Conservation (phyloP, 2,329 filamentous ascomycete genomes). For the Cadophora sp. region DNA sequence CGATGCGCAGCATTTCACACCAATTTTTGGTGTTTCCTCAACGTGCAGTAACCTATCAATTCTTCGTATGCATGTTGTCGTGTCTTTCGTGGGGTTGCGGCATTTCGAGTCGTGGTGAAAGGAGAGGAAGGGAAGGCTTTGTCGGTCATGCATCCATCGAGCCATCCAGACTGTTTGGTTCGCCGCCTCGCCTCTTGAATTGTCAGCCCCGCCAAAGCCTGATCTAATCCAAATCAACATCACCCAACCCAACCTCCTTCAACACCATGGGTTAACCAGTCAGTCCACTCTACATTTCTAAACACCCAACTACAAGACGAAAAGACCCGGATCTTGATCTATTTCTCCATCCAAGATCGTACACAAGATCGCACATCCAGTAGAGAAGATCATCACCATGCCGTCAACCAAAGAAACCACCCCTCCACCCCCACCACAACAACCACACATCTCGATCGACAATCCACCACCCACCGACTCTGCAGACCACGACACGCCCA, state of each 20-base stretch:
- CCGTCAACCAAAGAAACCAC: slow-evolving; percentile 33
- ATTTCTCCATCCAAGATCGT: background rate
- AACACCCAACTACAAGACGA: background rate
- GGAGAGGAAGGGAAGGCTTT: background rate
- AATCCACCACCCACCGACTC: slow-evolving; percentile 28
- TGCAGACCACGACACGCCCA: slow-evolving; percentile 39
- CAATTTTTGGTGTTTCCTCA: background rate
- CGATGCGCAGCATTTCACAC: slow-evolving; percentile 30
- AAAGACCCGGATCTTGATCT: background rate
- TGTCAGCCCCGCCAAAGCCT: slow-evolving; percentile 12
- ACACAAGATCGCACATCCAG: background rate
- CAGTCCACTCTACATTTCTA: background rate
- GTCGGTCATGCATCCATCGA: background rate
- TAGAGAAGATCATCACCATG: slow-evolving; percentile 24
- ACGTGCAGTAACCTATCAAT: slow-evolving; percentile 9
- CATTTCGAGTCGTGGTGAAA: too few species aligned
- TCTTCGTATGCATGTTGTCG: slow-evolving; percentile 21
- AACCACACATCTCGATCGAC: slow-evolving; percentile 37
- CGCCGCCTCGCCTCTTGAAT: slow-evolving; percentile 9
- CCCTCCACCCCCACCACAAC: slow-evolving; percentile 26
- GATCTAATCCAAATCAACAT: slow-evolving; percentile 7
- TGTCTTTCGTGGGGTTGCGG: slow-evolving; percentile 16
- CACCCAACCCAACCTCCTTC: slow-evolving; percentile 8
- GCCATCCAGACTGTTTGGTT: background rate
- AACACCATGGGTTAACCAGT: slow-evolving; percentile 16